These are phyloP conservation scores for Diaporthe vaccinii DNA, from an alignment of 2,329 filamentous ascomycete species.

Conservation along the genomic window DNA sequence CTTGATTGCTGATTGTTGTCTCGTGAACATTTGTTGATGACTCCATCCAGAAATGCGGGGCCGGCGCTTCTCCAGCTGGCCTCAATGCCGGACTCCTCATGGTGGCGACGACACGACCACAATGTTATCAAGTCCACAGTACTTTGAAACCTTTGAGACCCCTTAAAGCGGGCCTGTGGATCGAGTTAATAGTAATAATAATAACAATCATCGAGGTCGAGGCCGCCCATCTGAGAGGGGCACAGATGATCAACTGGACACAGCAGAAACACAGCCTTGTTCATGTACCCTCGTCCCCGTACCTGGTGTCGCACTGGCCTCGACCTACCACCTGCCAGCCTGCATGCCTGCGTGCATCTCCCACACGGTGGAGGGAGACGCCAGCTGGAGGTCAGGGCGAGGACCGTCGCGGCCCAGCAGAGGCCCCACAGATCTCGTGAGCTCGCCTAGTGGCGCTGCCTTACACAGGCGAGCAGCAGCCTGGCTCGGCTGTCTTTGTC, in stretches of 20 bases:
- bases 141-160: not conserved
- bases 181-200: constrained; percentile 8
- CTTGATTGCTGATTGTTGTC: not conserved
- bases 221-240: constrained; percentile 14
- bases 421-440: constrained; percentile 18
- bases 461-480: constrained; percentile 13
- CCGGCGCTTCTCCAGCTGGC: constrained; percentile 24
- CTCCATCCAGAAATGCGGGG: constrained; percentile 8
- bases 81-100: constrained; percentile 19
- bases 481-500: not conserved
- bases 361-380: not conserved
- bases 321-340: not conserved
- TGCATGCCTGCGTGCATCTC: too few species aligned
- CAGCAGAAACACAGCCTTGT: constrained; percentile 22
- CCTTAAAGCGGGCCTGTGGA: not conserved
- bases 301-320: not conserved
- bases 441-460: constrained; percentile 18
- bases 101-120: constrained; percentile 16
- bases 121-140: not conserved
- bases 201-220: not conserved
- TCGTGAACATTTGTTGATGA: constrained; percentile 13
- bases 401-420: not conserved
- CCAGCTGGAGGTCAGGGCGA: constrained; percentile 8
- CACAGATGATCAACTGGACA: constrained; percentile 16
- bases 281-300: not conserved